A percentile compares a stretch with the other conserved stretches of the same genome.
Conservation (phyloP, 306 rosid genomes). For the Medicago arabica region DNA sequence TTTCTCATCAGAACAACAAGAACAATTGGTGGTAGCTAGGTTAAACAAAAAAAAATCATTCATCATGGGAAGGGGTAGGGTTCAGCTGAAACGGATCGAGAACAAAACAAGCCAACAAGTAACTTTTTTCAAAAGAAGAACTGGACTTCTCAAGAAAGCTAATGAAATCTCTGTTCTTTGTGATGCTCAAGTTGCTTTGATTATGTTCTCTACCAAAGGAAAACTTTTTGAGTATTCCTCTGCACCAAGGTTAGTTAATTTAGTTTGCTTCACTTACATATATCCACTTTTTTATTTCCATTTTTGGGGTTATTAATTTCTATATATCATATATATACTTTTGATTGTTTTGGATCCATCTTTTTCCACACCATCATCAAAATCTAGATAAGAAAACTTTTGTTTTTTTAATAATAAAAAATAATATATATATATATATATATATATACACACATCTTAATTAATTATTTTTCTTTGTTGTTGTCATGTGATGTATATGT, state of each 20-base stretch:
- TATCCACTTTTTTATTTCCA: neutral
- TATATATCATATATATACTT: neutral
- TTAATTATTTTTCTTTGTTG: neutral
- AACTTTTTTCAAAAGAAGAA: slow-evolving; percentile 74
- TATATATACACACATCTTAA: no score
- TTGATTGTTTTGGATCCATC: slow-evolving; percentile 3
- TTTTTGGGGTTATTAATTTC: neutral
- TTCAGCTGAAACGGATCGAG: slow-evolving; percentile 86
- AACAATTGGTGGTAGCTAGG: neutral
- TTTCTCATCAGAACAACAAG: neutral
- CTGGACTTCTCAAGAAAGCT: slow-evolving; percentile 82
- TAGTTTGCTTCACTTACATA: neutral
- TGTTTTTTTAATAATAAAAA: neutral
- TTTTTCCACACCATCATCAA: neutral
- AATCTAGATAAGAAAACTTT: slow-evolving; percentile 3
- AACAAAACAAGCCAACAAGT: slow-evolving; percentile 86
- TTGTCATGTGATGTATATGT: neutral
- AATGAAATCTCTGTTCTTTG: slow-evolving; percentile 87
- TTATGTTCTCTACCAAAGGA: slow-evolving; percentile 77
- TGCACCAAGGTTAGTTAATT: slow-evolving; percentile 60
- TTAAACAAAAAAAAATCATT: neutral
- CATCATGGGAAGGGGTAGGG: slow-evolving; percentile 84
- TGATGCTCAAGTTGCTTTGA: slow-evolving; percentile 83
- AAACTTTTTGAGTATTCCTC: slow-evolving; percentile 76
- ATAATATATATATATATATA: no score